A percentile compares a stretch with the other conserved stretches of the same genome.
These are phyloP conservation scores for Nelumbo lutea DNA, from an alignment of 164 flowering plant species.

Conservation along the genomic window DNA sequence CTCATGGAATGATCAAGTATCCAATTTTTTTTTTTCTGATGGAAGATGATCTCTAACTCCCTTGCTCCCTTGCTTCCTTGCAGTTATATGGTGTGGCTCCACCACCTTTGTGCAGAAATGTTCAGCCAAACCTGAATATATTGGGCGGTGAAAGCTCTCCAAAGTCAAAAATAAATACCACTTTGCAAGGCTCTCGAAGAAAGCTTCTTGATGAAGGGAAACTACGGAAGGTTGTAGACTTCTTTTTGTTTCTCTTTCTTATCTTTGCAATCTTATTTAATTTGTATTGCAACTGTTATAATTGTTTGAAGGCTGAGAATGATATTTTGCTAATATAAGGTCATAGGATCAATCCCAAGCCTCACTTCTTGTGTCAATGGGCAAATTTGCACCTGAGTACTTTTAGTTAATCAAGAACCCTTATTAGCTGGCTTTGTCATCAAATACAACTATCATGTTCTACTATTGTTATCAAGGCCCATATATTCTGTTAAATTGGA, in stretches of 20 bases:
- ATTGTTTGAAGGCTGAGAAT: not conserved
- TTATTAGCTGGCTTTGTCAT: too few relatives aligned
- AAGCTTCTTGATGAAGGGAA: constrained; percentile 97
- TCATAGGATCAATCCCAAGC: not conserved
- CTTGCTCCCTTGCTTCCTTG: constrained; percentile 15
- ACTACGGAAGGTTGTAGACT: constrained; percentile 69
- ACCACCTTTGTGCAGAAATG: constrained; percentile 73
- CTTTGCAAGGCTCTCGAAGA: constrained; percentile 79
- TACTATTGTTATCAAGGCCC: too few relatives aligned
- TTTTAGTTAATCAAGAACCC: too few relatives aligned
- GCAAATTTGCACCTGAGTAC: too few relatives aligned
- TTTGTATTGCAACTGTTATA: not conserved
- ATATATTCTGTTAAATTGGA: too few relatives aligned
- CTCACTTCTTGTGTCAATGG: too few relatives aligned
- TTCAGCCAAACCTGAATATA: constrained; percentile 40
- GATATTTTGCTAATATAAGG: not conserved
- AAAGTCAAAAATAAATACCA: constrained; percentile 60
- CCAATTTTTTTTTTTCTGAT: not conserved
- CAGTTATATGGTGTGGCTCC: constrained; percentile 84
- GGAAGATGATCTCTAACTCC: constrained; percentile 2
- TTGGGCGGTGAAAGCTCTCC: constrained; percentile 56
- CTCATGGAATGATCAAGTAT: not conserved
- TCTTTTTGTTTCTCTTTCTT: not conserved
- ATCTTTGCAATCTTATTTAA: not conserved
- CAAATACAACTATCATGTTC: too few relatives aligned